phyloP scores from a whole-genome alignment of 2,329 filamentous ascomycete species.

The Pseudodiploospora longispora region DNA sequence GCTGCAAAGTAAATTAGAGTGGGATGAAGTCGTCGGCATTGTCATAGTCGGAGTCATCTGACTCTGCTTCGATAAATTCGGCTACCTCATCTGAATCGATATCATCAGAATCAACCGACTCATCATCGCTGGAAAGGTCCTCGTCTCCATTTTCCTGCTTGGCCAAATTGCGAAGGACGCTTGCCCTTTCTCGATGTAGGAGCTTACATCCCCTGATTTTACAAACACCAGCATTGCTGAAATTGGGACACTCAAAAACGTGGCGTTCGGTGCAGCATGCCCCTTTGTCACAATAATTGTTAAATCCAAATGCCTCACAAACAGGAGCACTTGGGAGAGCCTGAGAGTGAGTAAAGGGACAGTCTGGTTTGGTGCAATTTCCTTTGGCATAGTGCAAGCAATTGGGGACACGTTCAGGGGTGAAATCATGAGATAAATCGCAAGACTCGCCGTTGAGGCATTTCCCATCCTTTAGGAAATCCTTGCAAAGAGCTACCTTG shows the following conservation, averaged over 20 bases:
- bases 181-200: conserved; percentile 80
- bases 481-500: conserved; percentile 86
- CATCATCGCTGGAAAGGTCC: conserved; percentile 74
- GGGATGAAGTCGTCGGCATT: conserved; percentile 53
- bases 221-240: conserved; percentile 84
- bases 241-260: conserved; percentile 89
- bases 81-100: conserved; percentile 69
- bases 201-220: conserved; percentile 73
- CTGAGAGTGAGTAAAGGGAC: conserved; percentile 78
- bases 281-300: conserved; percentile 85
- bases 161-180: conserved; percentile 62
- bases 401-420: conserved; percentile 73
- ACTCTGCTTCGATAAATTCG: conserved; percentile 53
- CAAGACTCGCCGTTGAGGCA: conserved; percentile 73
- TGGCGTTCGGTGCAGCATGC: conserved; percentile 71
- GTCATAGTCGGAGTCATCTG: conserved; percentile 46
- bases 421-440: conserved; percentile 83
- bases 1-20: conserved; percentile 17
- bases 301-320: conserved; percentile 74
- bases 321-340: conserved; percentile 70
- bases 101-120: conserved; percentile 64
- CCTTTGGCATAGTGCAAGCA: conserved; percentile 88
- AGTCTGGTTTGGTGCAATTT: conserved; percentile 79
- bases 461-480: conserved; percentile 69
- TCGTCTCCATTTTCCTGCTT: conserved; percentile 49